Percentiles rank a stretch among this genome's conserved stretches.
phyloP scores from a whole-genome alignment of 345 rosid species.

The Arabis alpina region DNA sequence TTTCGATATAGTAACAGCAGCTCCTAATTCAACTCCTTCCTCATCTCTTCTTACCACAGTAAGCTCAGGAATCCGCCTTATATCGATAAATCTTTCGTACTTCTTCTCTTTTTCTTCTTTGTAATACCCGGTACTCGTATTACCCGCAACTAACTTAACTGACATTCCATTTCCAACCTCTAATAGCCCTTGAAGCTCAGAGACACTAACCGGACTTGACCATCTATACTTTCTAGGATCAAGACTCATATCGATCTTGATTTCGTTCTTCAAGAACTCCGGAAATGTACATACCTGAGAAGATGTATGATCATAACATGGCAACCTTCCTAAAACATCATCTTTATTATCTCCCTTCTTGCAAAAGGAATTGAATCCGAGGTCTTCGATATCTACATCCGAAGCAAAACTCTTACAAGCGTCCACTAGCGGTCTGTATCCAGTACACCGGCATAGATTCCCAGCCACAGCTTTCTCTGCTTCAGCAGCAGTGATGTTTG shows the following conservation, averaged over 20 bases:
- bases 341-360: conserved; percentile 59
- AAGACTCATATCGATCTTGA: conserved; percentile 41
- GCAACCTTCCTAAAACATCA: conserved; percentile 46
- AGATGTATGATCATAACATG: conserved; percentile 47
- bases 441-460: conserved; percentile 96
- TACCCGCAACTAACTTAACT: conserved; percentile 72
- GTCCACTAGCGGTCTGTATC: conserved; percentile 87
- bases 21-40: conserved; percentile 72
- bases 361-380: conserved; percentile 81
- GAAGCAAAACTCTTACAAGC: conserved; percentile 87
- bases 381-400: conserved; percentile 85
- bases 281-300: conserved; percentile 55
- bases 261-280: conserved; percentile 63
- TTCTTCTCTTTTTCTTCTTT: conserved; percentile 54
- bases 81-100: conserved; percentile 61
- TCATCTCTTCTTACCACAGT: conserved; percentile 52
- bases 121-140: conserved; percentile 78
- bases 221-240: conserved; percentile 53
- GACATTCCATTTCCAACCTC: conserved; percentile 35
- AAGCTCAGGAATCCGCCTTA: conserved; percentile 66
- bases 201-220: conserved; percentile 56
- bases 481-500: conserved; percentile 75
- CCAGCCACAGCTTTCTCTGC: conserved; percentile 80
- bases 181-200: conserved; percentile 60
- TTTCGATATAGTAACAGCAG: conserved; percentile 76